Base-by-base conservation (phyloP, 108 stramenopile genomes). In the Fragilariopsis cylindrus region DNA sequence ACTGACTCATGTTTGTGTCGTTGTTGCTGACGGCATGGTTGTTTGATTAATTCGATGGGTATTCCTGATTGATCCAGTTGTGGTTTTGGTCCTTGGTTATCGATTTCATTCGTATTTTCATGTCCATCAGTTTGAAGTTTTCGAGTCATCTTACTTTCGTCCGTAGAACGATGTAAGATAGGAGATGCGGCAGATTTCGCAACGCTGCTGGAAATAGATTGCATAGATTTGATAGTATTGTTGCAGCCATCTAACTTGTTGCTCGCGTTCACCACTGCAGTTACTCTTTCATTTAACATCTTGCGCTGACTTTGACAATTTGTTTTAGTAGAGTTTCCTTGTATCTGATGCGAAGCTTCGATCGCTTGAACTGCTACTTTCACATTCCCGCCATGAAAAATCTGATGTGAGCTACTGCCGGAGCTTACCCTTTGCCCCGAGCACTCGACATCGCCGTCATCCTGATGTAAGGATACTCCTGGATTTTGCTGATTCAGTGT, bases 251-350 rank as follows among this genome's bases (percentile, higher is more conserved):
- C 62, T 45, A 44, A 8, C 43, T 11, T 63, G 13, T n/a, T 63
- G 42, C 62, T 41, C 46, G 15, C 62, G n/a, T 42, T 63, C 13
- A 63, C 21, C 12, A 63, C 62, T 3, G 62, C 62, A 45, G 62
- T 44, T 16, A 63, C 62, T 45, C 62, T 63, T 43, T 63, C 42
- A 45, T 63, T 63, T 11, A 63, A 12, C 1, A 63, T 63, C 16
- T 12, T 9, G 7, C 46, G 39, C 40, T 63, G 62, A 19, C 15
- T 57, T 57, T 7, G 18, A 18, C 7, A 15, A 57, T 57, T 19
- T 19, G 13, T 2, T 57, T n/a, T 18, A 18, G 3, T 52, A 1
- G 50, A 52, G 50, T 52, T 52, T n/a, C 16, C 46, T 63, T 63
- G 40, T 11, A 4, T 63, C 46, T 63, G 62, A 41, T 63, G 11